Conservation (phyloP, 2,329 filamentous ascomycete genomes). For the Epichloe festucae region DNA sequence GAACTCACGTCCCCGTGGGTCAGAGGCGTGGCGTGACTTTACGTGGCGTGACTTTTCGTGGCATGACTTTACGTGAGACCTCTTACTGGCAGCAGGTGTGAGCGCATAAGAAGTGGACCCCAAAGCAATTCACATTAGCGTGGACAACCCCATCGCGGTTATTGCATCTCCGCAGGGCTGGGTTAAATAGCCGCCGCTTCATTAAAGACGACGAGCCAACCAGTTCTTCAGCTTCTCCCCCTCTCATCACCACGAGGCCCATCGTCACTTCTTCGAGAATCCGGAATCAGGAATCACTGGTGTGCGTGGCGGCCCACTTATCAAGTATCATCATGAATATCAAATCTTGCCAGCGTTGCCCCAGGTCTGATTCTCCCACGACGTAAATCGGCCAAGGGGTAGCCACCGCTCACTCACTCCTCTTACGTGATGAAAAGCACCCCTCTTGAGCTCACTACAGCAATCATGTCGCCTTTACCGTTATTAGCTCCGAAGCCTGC, state of each 20-base stretch:
- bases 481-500: slow-evolving; percentile 21
- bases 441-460: background rate
- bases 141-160: no score
- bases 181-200: no score
- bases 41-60: no score
- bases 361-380: background rate
- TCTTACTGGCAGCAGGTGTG: no score
- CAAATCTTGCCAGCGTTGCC: background rate
- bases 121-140: no score
- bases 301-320: background rate
- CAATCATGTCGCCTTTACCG: slow-evolving; percentile 15
- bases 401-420: background rate
- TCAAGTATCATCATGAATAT: background rate
- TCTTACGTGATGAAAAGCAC: background rate
- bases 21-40: no score
- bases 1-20: no score
- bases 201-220: no score
- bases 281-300: background rate
- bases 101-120: no score
- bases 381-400: background rate
- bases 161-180: no score
- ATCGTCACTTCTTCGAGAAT: background rate
- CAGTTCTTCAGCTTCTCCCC: no score
- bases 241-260: background rate
- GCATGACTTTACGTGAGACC: no score